Evolutionary conservation across 179 eudicot genomes (phyloP).

Genomic region (Spinacia oleracea): DNA sequence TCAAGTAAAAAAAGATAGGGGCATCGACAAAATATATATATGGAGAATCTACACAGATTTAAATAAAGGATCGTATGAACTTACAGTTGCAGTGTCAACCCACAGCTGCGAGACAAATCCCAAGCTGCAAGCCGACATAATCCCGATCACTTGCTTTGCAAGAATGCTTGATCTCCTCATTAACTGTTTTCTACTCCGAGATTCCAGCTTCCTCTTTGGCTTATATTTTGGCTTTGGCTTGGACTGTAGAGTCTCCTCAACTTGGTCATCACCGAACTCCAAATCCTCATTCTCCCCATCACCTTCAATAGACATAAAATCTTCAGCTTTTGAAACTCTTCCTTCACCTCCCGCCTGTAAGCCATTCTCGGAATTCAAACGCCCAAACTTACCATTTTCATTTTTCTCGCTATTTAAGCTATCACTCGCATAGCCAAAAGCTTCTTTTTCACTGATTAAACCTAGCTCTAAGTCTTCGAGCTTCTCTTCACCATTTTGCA

Average conservation of each 20-base stretch:
- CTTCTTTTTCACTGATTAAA: background rate
- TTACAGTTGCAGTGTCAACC: slow-evolving; percentile 61
- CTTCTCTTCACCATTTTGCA: slow-evolving; percentile 8
- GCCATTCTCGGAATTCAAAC: background rate
- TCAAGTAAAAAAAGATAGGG: background rate
- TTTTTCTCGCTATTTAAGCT: background rate
- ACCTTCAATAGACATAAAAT: slow-evolving; percentile 14
- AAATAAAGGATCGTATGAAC: slow-evolving; percentile 20
- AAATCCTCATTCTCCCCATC: slow-evolving; percentile 11
- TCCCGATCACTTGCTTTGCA: slow-evolving; percentile 77
- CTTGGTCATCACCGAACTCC: slow-evolving; percentile 20
- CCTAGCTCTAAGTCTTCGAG: background rate
- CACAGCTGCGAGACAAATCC: slow-evolving; percentile 73
- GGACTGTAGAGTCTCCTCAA: slow-evolving; percentile 19
- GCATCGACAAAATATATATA: background rate
- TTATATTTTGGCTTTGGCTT: background rate
- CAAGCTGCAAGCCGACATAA: slow-evolving; percentile 53
- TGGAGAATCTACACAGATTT: background rate
- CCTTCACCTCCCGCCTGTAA: slow-evolving; percentile 10
- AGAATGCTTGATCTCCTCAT: slow-evolving; percentile 57
- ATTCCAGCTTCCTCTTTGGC: slow-evolving; percentile 24
- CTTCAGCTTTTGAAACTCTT: background rate
- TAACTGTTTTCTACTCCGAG: slow-evolving; percentile 31
- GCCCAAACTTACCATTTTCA: slow-evolving; percentile 3
- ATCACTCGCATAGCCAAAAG: slow-evolving; percentile 1